Base-by-base conservation (phyloP, 305 asterid species). In the Solanum hybrid region DNA sequence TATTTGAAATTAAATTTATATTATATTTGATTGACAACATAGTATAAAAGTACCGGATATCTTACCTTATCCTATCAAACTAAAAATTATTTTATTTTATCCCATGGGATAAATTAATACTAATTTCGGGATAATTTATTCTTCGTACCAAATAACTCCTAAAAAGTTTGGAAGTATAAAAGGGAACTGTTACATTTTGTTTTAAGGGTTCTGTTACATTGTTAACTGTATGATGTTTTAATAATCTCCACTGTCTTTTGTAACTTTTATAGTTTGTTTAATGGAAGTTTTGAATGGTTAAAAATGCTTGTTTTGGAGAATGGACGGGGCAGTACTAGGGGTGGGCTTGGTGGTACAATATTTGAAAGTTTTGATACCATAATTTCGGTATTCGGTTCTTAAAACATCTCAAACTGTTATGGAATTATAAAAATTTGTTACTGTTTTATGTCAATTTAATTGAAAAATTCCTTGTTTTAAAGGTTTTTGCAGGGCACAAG, bases 401-500 rank as follows among this genome's bases (percentile, higher is more conserved):
- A 57, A 57, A 57, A 57, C 69, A 57, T 57, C 39, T 83, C 61
- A 20, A 14, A 51, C 4, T 57, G 22, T 33, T 5, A 57, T 33
- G 31, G 33, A 85, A 11, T 57, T 85, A 4, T 33, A n/a, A 34
- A 6, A 31, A 7, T 8, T 0, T 42, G 18, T 35, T 24, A 82
- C 16, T 40, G 4, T 80, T 39, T 37, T 14, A 20, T 24, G 64
- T 7, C n/a, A 39, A 24, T 1, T 31, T 31, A 31, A 31, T 31
- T 67, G 74, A 18, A 33, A 2, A 34, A 1, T 11, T 79, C 61
- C 34, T 80, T 84, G 22, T 84, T 84, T 51, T 88, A 67, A 90
- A 97, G 98, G 96, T 94, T 36, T 97, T 93, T 89, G 89, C 94
- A 85, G 93, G 94, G 92, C 99, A 97, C 87, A 94, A 92, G 89